Evolutionary conservation across 164 flowering plant species (phyloP).

Genomic region (Piper betle): DNA sequence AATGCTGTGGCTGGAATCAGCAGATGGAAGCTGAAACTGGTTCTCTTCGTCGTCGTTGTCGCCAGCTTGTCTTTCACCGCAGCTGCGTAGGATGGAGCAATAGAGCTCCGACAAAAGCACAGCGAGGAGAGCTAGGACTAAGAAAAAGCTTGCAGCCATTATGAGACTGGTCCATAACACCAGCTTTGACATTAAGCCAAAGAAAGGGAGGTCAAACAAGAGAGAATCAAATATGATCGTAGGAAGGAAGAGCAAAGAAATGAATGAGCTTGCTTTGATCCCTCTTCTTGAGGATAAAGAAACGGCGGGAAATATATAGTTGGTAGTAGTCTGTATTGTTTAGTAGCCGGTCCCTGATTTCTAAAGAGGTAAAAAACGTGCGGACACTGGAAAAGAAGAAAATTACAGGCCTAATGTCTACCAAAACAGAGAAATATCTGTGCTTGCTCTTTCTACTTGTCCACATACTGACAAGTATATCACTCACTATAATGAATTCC

Average conservation of each 20-base stretch:
- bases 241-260: not conserved
- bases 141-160: slow-evolving; percentile 44
- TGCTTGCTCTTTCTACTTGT: no score
- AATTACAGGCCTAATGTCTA: no score
- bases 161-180: slow-evolving; percentile 62
- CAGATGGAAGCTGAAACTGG: slow-evolving; percentile 42
- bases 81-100: slow-evolving; percentile 56
- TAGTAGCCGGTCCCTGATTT: not conserved
- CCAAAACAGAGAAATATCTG: no score
- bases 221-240: not conserved
- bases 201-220: not conserved
- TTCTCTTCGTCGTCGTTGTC: slow-evolving; percentile 5
- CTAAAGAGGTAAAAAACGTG: not conserved
- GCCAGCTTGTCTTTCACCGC: slow-evolving; percentile 1
- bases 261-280: not conserved
- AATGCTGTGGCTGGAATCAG: slow-evolving; percentile 47
- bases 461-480: no score
- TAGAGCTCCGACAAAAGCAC: slow-evolving; percentile 79
- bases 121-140: slow-evolving; percentile 44
- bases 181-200: slow-evolving; percentile 17
- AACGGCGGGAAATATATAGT: slow-evolving; percentile 6
- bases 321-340: not conserved
- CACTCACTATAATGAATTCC: no score
- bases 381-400: no score
- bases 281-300: not conserved